Evolutionary conservation across 768 basidiomycete species (phyloP).

Genomic region (Mycena belliarum): DNA sequence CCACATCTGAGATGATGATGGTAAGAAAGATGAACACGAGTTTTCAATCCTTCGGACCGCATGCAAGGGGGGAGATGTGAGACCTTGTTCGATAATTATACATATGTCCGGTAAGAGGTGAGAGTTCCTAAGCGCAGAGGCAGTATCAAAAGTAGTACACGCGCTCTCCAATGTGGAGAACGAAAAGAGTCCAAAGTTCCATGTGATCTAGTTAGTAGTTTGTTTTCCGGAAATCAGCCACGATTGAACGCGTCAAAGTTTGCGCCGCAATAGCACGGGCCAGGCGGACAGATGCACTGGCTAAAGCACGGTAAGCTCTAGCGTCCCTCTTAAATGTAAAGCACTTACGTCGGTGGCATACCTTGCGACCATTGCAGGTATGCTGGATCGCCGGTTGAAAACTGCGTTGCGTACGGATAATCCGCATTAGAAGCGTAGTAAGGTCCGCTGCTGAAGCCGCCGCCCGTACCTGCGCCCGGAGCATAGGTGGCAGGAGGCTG

Average conservation of each 20-base stretch:
- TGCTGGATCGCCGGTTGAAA: not conserved
- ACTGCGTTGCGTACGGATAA: not conserved
- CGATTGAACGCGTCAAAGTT: not conserved
- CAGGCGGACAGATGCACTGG: not conserved
- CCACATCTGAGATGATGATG: no score
- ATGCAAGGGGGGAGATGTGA: no score
- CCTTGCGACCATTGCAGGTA: not conserved
- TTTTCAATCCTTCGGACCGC: no score
- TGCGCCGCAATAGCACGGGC: not conserved
- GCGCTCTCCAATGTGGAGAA: no score
- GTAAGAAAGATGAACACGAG: no score
- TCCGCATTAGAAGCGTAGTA: not conserved
- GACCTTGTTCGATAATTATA: no score
- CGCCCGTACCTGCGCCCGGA: not conserved
- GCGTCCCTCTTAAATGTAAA: not conserved
- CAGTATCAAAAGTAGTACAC: no score
- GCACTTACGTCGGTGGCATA: not conserved
- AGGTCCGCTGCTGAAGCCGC: not conserved
- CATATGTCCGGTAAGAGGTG: no score
- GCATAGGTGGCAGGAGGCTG: not conserved
- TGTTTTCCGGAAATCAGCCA: not conserved
- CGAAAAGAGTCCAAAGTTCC: no score
- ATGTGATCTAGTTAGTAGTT: no score
- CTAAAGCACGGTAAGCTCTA: not conserved
- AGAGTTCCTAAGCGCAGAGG: no score